These are phyloP conservation scores for Penicillium olsonii DNA, from an alignment of 2,329 filamentous ascomycete species.

Conservation along the genomic window DNA sequence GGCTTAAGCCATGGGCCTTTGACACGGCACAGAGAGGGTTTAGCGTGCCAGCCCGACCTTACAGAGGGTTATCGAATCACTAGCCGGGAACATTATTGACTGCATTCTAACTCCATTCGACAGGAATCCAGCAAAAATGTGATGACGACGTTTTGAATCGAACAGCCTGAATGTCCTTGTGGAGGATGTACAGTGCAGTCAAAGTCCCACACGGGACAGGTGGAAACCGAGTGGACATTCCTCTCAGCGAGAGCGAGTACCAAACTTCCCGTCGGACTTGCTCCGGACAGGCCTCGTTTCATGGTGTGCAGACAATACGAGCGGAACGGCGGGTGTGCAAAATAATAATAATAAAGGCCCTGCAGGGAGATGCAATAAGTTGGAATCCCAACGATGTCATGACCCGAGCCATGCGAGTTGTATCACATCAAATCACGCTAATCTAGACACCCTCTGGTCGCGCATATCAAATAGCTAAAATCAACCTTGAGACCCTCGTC, in stretches of 20 bases:
- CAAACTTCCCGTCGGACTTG: neutral
- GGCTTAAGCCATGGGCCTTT: constrained; percentile 13
- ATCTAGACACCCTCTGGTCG: too few species aligned
- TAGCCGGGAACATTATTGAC: constrained; percentile 12
- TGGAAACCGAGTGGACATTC: neutral
- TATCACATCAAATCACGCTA: constrained; percentile 11
- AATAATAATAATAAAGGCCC: constrained; percentile 1
- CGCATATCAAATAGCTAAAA: too few species aligned
- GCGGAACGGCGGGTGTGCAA: neutral
- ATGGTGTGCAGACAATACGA: neutral
- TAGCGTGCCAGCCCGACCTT: constrained; percentile 25
- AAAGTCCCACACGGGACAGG: constrained; percentile 1
- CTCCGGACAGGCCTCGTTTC: neutral
- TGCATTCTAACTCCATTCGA: constrained; percentile 8
- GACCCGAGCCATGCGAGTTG: constrained; percentile 19
- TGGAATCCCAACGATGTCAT: constrained; percentile 4
- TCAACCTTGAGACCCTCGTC: too few species aligned
- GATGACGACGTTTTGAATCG: constrained; percentile 3
- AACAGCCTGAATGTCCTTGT: constrained; percentile 3
- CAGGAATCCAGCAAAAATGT: constrained; percentile 4
- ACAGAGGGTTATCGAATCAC: constrained; percentile 16
- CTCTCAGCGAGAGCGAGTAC: neutral
- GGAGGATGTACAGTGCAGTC: constrained; percentile 14
- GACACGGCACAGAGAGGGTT: constrained; percentile 23
- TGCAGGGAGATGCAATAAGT: constrained; percentile 6